phyloP scores from a whole-genome alignment of 176 grass and related monocot genomes.

The Lolium multiflorum region DNA sequence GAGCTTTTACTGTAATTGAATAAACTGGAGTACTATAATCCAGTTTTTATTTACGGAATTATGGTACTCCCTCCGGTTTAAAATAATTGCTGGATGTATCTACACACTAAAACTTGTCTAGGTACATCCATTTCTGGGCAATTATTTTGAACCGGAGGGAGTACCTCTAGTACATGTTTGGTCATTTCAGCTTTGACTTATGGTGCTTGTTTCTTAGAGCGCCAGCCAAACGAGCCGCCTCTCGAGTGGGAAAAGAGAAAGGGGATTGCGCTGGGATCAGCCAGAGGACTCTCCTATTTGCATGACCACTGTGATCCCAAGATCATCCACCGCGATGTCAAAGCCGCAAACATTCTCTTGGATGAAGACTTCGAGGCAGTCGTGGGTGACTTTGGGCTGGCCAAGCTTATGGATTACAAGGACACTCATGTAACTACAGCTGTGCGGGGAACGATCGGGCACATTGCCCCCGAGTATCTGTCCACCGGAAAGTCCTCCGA shows the following conservation, averaged over 20 bases:
- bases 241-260: slow-evolving; percentile 67
- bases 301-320: slow-evolving; percentile 92
- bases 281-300: slow-evolving; percentile 73
- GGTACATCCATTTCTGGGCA: too few species aligned
- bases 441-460: slow-evolving; percentile 69
- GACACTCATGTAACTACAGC: slow-evolving; percentile 83
- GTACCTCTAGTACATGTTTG: not conserved
- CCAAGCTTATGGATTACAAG: slow-evolving; percentile 85
- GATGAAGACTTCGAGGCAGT: slow-evolving; percentile 78
- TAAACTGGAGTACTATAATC: not conserved
- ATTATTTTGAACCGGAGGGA: too few species aligned
- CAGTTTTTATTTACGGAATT: not conserved
- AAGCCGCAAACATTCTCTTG: slow-evolving; percentile 76
- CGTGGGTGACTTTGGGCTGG: slow-evolving; percentile 77
- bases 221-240: slow-evolving; percentile 49
- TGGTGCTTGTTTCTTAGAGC: slow-evolving; percentile 53
- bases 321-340: slow-evolving; percentile 87
- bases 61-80: too few species aligned
- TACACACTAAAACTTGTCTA: too few species aligned
- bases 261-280: slow-evolving; percentile 71
- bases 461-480: slow-evolving; percentile 79
- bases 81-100: too few species aligned
- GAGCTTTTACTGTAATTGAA: not conserved
- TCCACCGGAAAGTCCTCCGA: slow-evolving; percentile 74
- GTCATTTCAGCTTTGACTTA: slow-evolving; percentile 24